Evolutionary conservation across 1,139 yeast species (phyloP).

Genomic region (Suhomyces bokatorum): DNA sequence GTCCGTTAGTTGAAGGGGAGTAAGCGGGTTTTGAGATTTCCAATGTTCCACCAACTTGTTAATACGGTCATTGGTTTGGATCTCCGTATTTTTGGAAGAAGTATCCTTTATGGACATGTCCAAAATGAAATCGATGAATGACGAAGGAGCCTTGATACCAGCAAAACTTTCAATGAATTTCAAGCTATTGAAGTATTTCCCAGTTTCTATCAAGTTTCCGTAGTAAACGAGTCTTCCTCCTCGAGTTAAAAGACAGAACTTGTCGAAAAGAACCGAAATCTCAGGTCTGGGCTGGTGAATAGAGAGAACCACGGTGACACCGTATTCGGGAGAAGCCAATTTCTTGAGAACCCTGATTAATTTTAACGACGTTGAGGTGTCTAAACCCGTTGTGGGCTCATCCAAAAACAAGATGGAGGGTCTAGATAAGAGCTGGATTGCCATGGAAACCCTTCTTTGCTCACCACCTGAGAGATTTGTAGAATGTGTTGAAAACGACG

Average conservation of each 20-base stretch:
- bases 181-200: neutral
- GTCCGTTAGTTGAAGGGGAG: conserved; percentile 9
- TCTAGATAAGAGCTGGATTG: conserved; percentile 71
- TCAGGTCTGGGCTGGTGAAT: conserved; percentile 88
- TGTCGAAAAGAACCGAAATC: conserved; percentile 67
- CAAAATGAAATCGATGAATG: conserved; percentile 62
- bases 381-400: conserved; percentile 89
- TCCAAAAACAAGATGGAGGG: conserved; percentile 79
- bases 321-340: conserved; percentile 45
- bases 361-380: conserved; percentile 71
- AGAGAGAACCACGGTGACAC: conserved; percentile 71
- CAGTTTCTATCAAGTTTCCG: conserved; percentile 51
- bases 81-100: conserved; percentile 43
- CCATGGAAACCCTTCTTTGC: conserved; percentile 74
- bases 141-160: conserved; percentile 16
- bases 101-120: conserved; percentile 72
- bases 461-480: conserved; percentile 81
- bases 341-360: conserved; percentile 63
- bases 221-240: conserved; percentile 65
- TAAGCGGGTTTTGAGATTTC: conserved; percentile 29
- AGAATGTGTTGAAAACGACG: conserved; percentile 43
- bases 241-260: conserved; percentile 64
- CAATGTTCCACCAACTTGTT: conserved; percentile 50
- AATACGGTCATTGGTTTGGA: conserved; percentile 45
- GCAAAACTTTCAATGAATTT: neutral